Conservation (phyloP, 768 basidiomycete species). For the Inosperma sp. region DNA sequence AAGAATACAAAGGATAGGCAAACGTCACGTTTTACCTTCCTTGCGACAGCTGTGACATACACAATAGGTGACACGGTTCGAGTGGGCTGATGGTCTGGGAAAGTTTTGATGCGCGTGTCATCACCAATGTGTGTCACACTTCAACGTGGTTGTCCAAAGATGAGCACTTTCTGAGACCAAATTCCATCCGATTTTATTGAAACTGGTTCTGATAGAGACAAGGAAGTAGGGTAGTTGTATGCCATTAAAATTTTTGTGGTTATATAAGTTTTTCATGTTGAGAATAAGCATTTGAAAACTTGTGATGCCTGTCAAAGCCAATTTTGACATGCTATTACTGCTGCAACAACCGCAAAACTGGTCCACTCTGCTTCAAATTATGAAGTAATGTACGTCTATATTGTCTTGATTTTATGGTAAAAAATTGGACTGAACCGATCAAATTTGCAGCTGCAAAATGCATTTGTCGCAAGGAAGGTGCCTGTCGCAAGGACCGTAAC, state of each 20-base stretch:
- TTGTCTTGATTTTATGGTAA: constrained; percentile 1
- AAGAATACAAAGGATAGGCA: not conserved
- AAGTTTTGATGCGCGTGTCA: not conserved
- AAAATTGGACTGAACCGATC: not conserved
- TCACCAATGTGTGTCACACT: not conserved
- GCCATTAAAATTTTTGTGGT: not conserved
- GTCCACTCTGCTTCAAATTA: not conserved
- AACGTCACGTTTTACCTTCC: constrained; percentile 4
- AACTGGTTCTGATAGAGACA: not conserved
- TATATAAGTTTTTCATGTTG: not conserved
- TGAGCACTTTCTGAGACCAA: not conserved
- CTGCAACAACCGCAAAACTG: not conserved
- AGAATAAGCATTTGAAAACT: constrained; percentile 1
- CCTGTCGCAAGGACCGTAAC: not conserved
- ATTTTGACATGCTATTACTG: not conserved
- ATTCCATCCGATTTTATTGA: constrained; percentile 3
- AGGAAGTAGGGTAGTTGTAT: constrained; percentile 2
- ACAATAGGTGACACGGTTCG: constrained; percentile 2
- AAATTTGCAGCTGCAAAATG: not conserved
- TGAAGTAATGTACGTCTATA: not conserved
- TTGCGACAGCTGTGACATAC: constrained; percentile 13
- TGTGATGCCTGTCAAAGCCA: not conserved
- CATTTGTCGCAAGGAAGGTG: constrained; percentile 1
- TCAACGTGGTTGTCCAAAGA: too few species aligned
- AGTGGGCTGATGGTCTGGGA: not conserved